Evolutionary conservation across 805 yeast species (phyloP), one percentile per base, ranked within the genome.

Genomic region (Kodamaea sagamina): DNA sequence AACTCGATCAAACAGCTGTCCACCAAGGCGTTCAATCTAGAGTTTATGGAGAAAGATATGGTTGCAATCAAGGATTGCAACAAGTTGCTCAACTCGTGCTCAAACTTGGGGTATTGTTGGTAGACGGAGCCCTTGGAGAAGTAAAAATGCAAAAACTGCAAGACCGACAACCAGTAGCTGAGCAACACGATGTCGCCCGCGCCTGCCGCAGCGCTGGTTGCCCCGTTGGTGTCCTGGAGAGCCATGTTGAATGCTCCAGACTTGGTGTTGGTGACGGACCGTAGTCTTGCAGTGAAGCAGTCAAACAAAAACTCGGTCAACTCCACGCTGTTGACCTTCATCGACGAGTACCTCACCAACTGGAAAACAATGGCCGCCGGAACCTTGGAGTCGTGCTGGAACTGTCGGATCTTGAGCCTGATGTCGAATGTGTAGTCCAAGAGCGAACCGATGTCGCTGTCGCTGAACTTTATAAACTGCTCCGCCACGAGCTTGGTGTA

Each of bases 141-240:
- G 62, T 88, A 92, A 61, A 85, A 92, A 55, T 84, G 82, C 39
- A 92, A 65, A 51, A 86, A 82, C 46, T 86, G 86, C 35, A 86
- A 59, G 18, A 86, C 84, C 4, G 96, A 82, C 27, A 93, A 75
- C 98, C 98, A 93, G 60, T 89, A 92, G 39, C 95, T 84, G 48
- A 84, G 74, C 31, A 75, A 58, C 12, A 86, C 86, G 43, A 85
- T 82, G 56, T 86, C 92, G 24, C 82, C 84, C 25, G 72, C 63
- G 4, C 68, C 72, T 4, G 58, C 59, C 4, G 49, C 47, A 24
- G 51, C 24, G 6, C 19, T 11, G 47, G 46, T 47, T 10, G 47
- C 31, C 5, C 47, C 43, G 12, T 31, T 17, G 9, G 32, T 57
- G 29, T 43, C 51, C 59, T 38, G 60, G 10, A 58, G 48, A 4